Evolutionary conservation across 768 basidiomycete genomes (phyloP), one percentile per base, ranked within the genome.

Genomic region (Pulveroboletus ravenelii): DNA sequence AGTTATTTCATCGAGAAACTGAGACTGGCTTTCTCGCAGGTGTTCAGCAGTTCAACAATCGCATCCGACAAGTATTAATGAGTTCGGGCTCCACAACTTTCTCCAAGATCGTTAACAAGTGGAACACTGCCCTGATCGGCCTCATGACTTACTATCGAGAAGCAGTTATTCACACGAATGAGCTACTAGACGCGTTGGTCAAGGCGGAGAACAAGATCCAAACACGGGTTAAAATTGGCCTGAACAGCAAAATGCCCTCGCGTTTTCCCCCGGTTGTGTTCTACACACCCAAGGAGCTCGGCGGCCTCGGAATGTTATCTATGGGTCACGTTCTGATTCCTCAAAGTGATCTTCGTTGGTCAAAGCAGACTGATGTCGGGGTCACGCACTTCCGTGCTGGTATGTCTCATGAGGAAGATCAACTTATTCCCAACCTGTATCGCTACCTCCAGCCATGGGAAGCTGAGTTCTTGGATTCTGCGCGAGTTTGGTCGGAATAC

Each of bases 131-230:
- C 15, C 78, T 96, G 47, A 96, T 95, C 59, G 93, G 93, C 53
- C 74, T 97, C 34, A 94, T 96, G 91, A 97, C 95, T 1, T 97
- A 97, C 71, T 95, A 95, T 68, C 89, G 94, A 53, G 94, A 97
- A 64, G 94, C 94, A 27, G 93, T 97, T 59, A 93, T 97, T 47
- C 93, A 96, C 69, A 97, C 95, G 38, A 93, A 93, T 61, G 95
- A 98, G 69, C 76, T 99, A 17, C 80, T 99, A 43, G 96, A 98
- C 65, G 81, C 93, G 0, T 78, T 98, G 36, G 96, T 99, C 63
- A 99, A 99, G 72, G 93, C 94, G 2, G 95, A 99, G 74, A 97
- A 97, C 81, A 98, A 98, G 78, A 95, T 98, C 41, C 96, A 99
- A 71, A 97, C 94, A 3, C 91, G 96, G 72, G 95, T 99, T 63